Conservation (phyloP, 1,284 basidiomycete species). For the Boletellus deceptivus region DNA sequence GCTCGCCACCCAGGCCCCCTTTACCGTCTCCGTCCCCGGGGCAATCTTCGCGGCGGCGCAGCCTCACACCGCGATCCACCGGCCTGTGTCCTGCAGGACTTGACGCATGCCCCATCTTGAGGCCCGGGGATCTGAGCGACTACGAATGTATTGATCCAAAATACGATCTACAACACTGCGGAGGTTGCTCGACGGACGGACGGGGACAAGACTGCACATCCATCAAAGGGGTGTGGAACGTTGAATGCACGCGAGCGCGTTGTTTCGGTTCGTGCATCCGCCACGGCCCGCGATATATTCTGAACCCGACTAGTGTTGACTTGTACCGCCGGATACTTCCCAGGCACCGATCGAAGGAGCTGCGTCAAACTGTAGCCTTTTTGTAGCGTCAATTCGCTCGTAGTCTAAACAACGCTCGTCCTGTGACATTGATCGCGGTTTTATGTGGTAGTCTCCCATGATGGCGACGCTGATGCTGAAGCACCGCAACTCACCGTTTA, state of each 20-base stretch:
- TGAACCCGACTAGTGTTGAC: slow-evolving; percentile 16
- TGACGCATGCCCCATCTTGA: slow-evolving; percentile 60
- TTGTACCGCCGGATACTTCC: slow-evolving; percentile 15
- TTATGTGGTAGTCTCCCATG: too few species aligned
- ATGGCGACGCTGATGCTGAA: too few species aligned
- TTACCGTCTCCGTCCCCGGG: slow-evolving; percentile 10
- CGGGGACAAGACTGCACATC: slow-evolving; percentile 69
- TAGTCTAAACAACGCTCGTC: slow-evolving; percentile 2
- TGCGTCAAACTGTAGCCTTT: slow-evolving; percentile 15
- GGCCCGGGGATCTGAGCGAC: slow-evolving; percentile 38
- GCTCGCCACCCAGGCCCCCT: slow-evolving; percentile 1
- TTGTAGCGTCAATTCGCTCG: neutral
- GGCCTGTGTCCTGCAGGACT: slow-evolving; percentile 43
- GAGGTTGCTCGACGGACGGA: slow-evolving; percentile 66
- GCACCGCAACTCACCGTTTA: neutral
- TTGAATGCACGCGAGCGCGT: slow-evolving; percentile 56
- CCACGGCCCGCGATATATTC: neutral
- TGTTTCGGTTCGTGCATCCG: slow-evolving; percentile 19
- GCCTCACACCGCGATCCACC: slow-evolving; percentile 38
- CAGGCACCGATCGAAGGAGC: slow-evolving; percentile 14
- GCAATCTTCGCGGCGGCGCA: slow-evolving; percentile 2
- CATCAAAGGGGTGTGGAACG: slow-evolving; percentile 63
- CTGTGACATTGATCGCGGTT: neutral
- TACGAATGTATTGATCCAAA: slow-evolving; percentile 64
- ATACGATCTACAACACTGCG: slow-evolving; percentile 63